Conservation (phyloP, 495 filamentous ascomycete species). For the Penicillium silybi region DNA sequence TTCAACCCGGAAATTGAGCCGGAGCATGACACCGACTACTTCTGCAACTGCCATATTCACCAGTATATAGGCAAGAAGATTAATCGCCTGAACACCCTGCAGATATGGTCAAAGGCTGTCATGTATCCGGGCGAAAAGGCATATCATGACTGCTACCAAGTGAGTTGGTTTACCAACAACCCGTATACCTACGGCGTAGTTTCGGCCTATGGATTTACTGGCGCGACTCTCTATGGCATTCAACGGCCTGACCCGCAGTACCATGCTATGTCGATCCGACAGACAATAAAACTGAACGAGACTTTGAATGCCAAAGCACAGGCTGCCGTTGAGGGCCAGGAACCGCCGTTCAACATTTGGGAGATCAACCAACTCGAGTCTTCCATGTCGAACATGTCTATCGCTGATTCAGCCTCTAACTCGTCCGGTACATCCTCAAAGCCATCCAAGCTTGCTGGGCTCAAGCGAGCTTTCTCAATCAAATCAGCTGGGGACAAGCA, state of each 20-base stretch:
- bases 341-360: constrained; percentile 42
- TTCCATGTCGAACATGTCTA: constrained; percentile 22
- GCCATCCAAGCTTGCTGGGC: constrained; percentile 26
- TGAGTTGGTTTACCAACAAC: constrained; percentile 22
- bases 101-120: constrained; percentile 44
- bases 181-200: constrained; percentile 28
- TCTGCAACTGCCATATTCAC: constrained; percentile 32
- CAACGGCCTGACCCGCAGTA: constrained; percentile 17
- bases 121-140: constrained; percentile 47
- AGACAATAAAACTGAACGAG: constrained; percentile 27
- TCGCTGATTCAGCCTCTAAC: constrained; percentile 9
- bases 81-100: constrained; percentile 31
- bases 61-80: constrained; percentile 29
- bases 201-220: constrained; percentile 20
- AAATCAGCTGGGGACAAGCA: constrained; percentile 35
- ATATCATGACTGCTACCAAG: constrained; percentile 33
- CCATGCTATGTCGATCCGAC: constrained; percentile 25
- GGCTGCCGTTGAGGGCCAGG: constrained; percentile 28
- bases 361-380: constrained; percentile 15
- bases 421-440: constrained; percentile 10
- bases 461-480: constrained; percentile 35
- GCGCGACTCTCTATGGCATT: constrained; percentile 7
- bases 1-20: constrained; percentile 48
- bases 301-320: constrained; percentile 36
- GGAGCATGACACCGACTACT: constrained; percentile 36